Evolutionary conservation across 2,329 filamentous ascomycete genomes (phyloP).

Genomic region (Dryadomyces quercivorus): DNA sequence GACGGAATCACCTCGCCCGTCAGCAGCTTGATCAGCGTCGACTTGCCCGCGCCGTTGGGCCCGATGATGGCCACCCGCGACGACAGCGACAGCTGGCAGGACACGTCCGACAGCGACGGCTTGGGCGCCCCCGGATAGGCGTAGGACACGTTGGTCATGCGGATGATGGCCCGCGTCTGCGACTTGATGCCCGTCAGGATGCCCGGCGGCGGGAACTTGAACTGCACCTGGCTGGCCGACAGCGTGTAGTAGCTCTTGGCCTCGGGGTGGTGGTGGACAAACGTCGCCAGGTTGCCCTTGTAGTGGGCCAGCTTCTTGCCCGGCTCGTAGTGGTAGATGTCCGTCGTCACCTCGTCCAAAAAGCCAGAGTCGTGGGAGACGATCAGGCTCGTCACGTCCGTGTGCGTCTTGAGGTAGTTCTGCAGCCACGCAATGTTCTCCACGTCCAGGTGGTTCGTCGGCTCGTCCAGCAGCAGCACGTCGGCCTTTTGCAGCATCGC

Average conservation of each 20-base stretch:
- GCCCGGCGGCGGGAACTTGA: constrained; percentile 95
- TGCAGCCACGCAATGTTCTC: constrained; percentile 93
- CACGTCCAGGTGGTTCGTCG: constrained; percentile 96
- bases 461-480: constrained; percentile 91
- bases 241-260: constrained; percentile 98
- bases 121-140: constrained; percentile 86
- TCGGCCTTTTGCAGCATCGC: constrained; percentile 98
- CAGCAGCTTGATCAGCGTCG: constrained; percentile 92
- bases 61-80: constrained; percentile 94
- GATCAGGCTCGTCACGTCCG: constrained; percentile 92
- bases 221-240: constrained; percentile 75
- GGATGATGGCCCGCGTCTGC: constrained; percentile 81
- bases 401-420: constrained; percentile 89
- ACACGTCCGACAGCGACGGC: constrained; percentile 76
- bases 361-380: constrained; percentile 98
- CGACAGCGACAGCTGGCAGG: constrained; percentile 77
- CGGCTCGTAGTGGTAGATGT: constrained; percentile 96
- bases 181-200: constrained; percentile 95
- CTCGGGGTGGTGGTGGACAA: constrained; percentile 84
- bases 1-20: constrained; percentile 85
- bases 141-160: constrained; percentile 85
- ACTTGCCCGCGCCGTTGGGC: constrained; percentile 95
- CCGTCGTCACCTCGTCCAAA: constrained; percentile 92
- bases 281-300: constrained; percentile 70
- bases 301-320: constrained; percentile 87